These are phyloP conservation scores for Umbelopsis sp. DNA, from an alignment of 371 early-diverging fungal genomes.

Conservation along the genomic window DNA sequence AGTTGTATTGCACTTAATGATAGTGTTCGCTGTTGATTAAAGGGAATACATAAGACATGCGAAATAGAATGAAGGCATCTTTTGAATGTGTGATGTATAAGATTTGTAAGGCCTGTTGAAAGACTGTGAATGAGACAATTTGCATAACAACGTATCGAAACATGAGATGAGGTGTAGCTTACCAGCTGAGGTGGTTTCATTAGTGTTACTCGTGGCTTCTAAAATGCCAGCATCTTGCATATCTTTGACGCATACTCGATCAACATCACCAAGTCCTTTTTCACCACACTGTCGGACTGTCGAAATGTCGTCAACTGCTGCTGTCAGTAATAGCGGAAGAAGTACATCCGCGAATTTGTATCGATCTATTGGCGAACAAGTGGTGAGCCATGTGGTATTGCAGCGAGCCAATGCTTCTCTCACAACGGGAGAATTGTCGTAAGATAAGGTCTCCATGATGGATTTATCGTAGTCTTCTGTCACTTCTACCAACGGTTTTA, in stretches of 20 bases:
- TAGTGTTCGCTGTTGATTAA: neutral
- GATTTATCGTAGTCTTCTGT: conserved; percentile 9
- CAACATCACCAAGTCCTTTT: conserved; percentile 23
- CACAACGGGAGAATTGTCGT: conserved; percentile 35
- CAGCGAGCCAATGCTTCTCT: conserved; percentile 25
- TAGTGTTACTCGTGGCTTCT: conserved; percentile 8
- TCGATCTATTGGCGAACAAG: conserved; percentile 33
- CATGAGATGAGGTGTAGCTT: neutral
- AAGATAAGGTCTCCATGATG: conserved; percentile 27
- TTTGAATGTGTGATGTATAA: conserved; percentile 4
- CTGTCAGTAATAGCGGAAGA: conserved; percentile 33
- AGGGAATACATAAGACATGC: neutral
- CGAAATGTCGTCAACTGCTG: conserved; percentile 31
- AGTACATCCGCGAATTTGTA: conserved; percentile 35
- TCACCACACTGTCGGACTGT: conserved; percentile 24
- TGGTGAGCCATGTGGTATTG: conserved; percentile 25
- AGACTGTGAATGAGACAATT: neutral
- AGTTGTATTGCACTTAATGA: neutral
- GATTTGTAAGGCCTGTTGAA: neutral
- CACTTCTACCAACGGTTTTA: neutral
- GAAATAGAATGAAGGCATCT: neutral
- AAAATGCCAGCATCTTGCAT: conserved; percentile 34
- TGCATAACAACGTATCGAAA: neutral
- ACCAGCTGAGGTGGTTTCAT: neutral
- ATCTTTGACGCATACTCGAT: conserved; percentile 29